Base-by-base conservation (phyloP, 2,329 filamentous ascomycete genomes). In the Colletotrichum siamense region DNA sequence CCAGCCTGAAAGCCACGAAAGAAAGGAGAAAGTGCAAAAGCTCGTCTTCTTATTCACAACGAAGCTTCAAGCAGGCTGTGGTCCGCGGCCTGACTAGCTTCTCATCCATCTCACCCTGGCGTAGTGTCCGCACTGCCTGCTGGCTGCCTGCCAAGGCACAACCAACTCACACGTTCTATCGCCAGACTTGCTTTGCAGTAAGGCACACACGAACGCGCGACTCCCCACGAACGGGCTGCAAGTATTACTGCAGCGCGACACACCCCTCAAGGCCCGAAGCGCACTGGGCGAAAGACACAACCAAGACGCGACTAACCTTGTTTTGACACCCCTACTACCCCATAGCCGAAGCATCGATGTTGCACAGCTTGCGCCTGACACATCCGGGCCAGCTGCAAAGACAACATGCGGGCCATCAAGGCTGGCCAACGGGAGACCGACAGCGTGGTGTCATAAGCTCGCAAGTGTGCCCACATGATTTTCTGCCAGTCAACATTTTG, bases 291-390 rank as follows among this genome's bases (percentile, higher is more conserved):
- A 49, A 55, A 63, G 55, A 64, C 24, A 59, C 22, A 52, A n/a
- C 32, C 74, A 61, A 69, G 74, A 76, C 59, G 74, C 49, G 74
- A 74, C 74, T 74, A 74, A 74, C 74, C 70, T 74, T 76, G 70
- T 76, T 76, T 65, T 65, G 70, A 76, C 64, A 69, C 63, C 32
- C 24, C 30, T 57, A 26, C 26, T 32, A 9, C 62, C 30, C 22
- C 22, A 24, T 34, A 64, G 24, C 62, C 62, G 62, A 64, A 64
- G 15, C 32, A 39, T 64, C n/a, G 49, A 55, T 44, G 44, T 69
- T 15, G 70, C 64, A 69, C 74, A 36, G 59, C 70, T 52, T 26
- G 64, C 74, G 74, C 70, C 74, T 74, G 70, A 74, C 74, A 65
- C 74, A 64, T 73, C 74, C 70, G n/a, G 24, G 65, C 44, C 44